phyloP scores from a whole-genome alignment of 2,329 filamentous ascomycete species.

The Pseudopithomyces maydicus region DNA sequence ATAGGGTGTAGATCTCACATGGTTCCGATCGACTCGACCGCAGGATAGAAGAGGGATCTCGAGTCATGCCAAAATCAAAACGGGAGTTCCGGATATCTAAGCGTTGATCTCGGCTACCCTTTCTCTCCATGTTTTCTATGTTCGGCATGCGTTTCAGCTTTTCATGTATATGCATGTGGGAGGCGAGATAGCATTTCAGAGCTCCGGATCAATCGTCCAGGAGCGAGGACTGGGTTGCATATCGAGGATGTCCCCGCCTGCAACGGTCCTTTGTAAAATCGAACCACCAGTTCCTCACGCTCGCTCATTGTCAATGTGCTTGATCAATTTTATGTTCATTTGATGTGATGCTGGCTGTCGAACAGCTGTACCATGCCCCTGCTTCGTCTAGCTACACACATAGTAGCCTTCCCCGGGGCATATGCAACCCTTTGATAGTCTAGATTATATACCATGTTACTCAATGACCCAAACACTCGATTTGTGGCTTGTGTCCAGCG shows the following conservation, averaged over 20 bases:
- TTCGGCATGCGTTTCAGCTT: slow-evolving; percentile 44
- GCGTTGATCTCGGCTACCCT: slow-evolving; percentile 47
- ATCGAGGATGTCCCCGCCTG: slow-evolving; percentile 55
- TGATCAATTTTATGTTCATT: neutral
- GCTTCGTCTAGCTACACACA: neutral
- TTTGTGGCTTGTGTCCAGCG: slow-evolving; percentile 12
- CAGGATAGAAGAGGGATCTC: slow-evolving; percentile 52
- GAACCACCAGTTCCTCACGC: slow-evolving; percentile 42
- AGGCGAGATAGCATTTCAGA: slow-evolving; percentile 50
- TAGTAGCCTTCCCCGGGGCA: neutral
- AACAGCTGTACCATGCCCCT: neutral
- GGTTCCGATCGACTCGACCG: slow-evolving; percentile 48
- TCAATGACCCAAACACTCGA: slow-evolving; percentile 4
- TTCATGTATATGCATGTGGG: slow-evolving; percentile 51
- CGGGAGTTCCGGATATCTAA: slow-evolving; percentile 52
- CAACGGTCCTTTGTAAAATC: slow-evolving; percentile 49
- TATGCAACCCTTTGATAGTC: neutral
- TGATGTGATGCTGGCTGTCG: neutral
- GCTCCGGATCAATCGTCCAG: slow-evolving; percentile 43
- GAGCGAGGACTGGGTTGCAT: slow-evolving; percentile 48
- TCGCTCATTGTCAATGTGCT: slow-evolving; percentile 20
- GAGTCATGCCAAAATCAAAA: slow-evolving; percentile 49
- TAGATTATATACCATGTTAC: neutral
- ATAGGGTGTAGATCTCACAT: slow-evolving; percentile 46
- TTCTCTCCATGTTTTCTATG: slow-evolving; percentile 46